Percentiles rank a stretch among this genome's conserved stretches.
Evolutionary conservation across 176 grass and related monocot species (phyloP).

Genomic region (Aegilops bicornis): DNA sequence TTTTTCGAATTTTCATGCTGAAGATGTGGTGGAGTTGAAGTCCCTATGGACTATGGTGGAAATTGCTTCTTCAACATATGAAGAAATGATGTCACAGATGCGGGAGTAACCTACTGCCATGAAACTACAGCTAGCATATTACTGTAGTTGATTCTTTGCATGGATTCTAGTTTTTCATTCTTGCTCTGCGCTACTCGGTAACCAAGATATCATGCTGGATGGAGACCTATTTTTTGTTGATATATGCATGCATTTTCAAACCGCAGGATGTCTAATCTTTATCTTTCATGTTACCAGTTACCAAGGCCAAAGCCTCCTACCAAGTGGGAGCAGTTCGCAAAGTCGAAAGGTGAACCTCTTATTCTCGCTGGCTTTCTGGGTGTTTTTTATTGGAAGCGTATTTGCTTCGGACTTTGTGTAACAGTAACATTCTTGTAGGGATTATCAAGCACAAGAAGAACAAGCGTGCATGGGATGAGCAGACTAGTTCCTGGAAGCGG

Average conservation of each 20-base stretch:
- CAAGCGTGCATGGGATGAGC: slow-evolving; percentile 86
- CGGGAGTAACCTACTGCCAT: no score
- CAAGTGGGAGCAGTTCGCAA: slow-evolving; percentile 93
- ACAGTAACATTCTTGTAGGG: slow-evolving; percentile 33
- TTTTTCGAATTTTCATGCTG: neutral
- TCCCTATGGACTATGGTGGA: no score
- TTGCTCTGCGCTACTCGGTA: neutral
- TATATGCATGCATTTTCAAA: neutral
- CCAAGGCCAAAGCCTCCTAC: slow-evolving; percentile 83
- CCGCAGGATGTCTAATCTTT: neutral
- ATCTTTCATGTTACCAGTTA: slow-evolving; percentile 40
- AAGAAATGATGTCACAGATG: neutral
- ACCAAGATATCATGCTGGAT: neutral
- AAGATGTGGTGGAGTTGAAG: no score
- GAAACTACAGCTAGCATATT: neutral
- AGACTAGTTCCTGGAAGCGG: slow-evolving; percentile 78
- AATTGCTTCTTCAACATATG: no score
- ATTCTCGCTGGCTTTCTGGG: neutral
- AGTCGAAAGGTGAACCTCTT: slow-evolving; percentile 67
- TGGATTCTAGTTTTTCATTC: neutral
- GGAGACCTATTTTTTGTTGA: neutral
- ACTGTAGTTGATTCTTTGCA: neutral
- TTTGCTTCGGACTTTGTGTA: neutral
- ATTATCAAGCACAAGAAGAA: slow-evolving; percentile 80
- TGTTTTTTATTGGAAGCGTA: neutral